These are phyloP conservation scores for Psilocybe sp. DNA, from an alignment of 768 basidiomycete species.

Conservation along the genomic window DNA sequence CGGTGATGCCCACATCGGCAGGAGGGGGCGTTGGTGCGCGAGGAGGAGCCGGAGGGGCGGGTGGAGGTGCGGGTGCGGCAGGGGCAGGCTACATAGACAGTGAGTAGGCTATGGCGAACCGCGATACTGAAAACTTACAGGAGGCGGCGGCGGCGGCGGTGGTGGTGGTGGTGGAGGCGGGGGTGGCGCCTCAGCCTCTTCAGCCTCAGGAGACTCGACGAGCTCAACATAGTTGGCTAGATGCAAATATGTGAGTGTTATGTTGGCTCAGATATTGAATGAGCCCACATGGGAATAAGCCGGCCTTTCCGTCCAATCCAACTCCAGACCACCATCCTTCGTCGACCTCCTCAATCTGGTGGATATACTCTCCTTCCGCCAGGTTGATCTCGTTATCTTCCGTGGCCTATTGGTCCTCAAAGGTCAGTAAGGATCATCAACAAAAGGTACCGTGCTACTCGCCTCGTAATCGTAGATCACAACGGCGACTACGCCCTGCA, in stretches of 20 bases:
- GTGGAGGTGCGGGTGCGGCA: conserved; percentile 39
- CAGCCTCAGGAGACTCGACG: conserved; percentile 45
- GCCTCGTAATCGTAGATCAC: conserved; percentile 84
- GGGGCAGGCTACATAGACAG: conserved; percentile 23
- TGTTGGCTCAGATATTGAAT: neutral
- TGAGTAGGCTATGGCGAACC: neutral
- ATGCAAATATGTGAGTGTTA: neutral
- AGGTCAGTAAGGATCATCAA: neutral
- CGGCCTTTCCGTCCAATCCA: conserved; percentile 66
- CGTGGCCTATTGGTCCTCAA: conserved; percentile 45
- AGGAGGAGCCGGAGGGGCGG: conserved; percentile 44
- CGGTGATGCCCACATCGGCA: conserved; percentile 56
- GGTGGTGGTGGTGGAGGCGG: conserved; percentile 62
- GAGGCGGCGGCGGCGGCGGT: conserved; percentile 40
- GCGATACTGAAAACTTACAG: conserved; percentile 27
- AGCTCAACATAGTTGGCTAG: conserved; percentile 87
- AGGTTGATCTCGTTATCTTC: conserved; percentile 88
- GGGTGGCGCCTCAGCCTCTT: conserved; percentile 42
- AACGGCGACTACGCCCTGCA: conserved; percentile 61
- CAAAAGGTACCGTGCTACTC: conserved; percentile 6
- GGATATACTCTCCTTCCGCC: conserved; percentile 76
- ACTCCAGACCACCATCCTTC: conserved; percentile 93
- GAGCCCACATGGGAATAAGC: conserved; percentile 78
- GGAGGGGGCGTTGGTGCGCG: conserved; percentile 46
- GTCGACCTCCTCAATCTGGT: conserved; percentile 79